These are phyloP conservation scores for Phytophthora meadii DNA, from an alignment of 352 stramenopile species.

Conservation along the genomic window DNA sequence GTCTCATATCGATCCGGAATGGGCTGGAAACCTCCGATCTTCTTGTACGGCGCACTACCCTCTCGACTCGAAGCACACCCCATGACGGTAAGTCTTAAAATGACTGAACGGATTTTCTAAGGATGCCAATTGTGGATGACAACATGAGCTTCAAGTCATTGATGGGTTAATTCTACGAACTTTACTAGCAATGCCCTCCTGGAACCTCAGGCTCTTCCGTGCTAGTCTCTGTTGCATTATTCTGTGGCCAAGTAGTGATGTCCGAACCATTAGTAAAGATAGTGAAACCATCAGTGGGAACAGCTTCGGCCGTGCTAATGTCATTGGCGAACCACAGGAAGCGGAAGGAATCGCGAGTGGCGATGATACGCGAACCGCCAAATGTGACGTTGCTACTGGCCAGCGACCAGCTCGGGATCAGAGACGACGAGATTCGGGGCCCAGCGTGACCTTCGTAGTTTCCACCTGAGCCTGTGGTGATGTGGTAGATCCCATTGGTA, in stretches of 20 bases:
- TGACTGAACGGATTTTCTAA: conserved; percentile 21
- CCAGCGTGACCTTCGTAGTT: conserved; percentile 62
- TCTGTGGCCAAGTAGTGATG: conserved; percentile 43
- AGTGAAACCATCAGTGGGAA: conserved; percentile 59
- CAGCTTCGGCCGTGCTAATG: conserved; percentile 34
- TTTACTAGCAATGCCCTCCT: conserved; percentile 20
- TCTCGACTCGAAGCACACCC: conserved; percentile 33
- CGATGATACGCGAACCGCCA: conserved; percentile 53
- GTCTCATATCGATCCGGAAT: conserved; percentile 73
- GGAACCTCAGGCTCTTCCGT: conserved; percentile 14
- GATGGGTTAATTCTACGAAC: conserved; percentile 5
- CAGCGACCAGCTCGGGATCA: conserved; percentile 52
- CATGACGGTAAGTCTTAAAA: conserved; percentile 27
- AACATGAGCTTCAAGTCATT: conserved; percentile 8
- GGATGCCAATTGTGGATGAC: conserved; percentile 6
- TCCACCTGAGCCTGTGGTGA: conserved; percentile 53
- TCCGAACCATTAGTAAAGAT: conserved; percentile 51
- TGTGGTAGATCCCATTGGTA: conserved; percentile 50
- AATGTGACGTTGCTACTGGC: conserved; percentile 51
- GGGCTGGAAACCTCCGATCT: conserved; percentile 36
- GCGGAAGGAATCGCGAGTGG: conserved; percentile 51
- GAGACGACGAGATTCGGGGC: conserved; percentile 33
- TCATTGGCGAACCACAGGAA: conserved; percentile 61
- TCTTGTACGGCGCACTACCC: not conserved
- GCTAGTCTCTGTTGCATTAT: conserved; percentile 19